Conservation (phyloP, 2,329 filamentous ascomycete genomes). For the Xylaria sp. region DNA sequence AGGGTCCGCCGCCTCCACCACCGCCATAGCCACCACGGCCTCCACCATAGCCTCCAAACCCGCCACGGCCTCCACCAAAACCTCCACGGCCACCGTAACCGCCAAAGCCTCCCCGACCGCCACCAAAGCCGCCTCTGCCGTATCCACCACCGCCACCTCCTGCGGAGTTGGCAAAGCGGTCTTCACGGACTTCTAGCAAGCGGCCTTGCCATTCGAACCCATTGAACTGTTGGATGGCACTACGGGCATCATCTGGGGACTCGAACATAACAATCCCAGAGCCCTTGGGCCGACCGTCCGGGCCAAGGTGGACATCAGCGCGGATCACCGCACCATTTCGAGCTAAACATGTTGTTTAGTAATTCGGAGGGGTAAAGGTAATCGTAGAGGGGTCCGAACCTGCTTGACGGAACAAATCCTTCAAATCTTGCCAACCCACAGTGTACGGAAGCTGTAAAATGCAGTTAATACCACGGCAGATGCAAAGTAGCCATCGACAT, state of each 20-base stretch:
- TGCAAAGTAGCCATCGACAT: slow-evolving; percentile 36
- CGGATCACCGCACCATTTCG: slow-evolving; percentile 84
- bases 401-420: slow-evolving; percentile 98
- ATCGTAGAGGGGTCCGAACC: slow-evolving; percentile 67
- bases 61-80: slow-evolving; percentile 56
- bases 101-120: slow-evolving; percentile 61
- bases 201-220: slow-evolving; percentile 99
- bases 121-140: slow-evolving; percentile 60
- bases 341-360: slow-evolving; percentile 51
- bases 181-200: slow-evolving; percentile 91
- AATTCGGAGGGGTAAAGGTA: background rate
- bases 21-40: slow-evolving; percentile 56
- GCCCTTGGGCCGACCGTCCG: slow-evolving; percentile 93
- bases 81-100: slow-evolving; percentile 59
- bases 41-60: slow-evolving; percentile 56
- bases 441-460: slow-evolving; percentile 88
- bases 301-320: slow-evolving; percentile 92
- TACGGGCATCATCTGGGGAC: slow-evolving; percentile 91
- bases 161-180: slow-evolving; percentile 79
- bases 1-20: slow-evolving; percentile 31
- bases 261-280: slow-evolving; percentile 98
- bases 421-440: slow-evolving; percentile 98
- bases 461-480: slow-evolving; percentile 45
- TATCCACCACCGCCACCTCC: slow-evolving; percentile 69
- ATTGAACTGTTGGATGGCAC: slow-evolving; percentile 97